Evolutionary conservation across 345 rosid genomes (phyloP), one percentile per base, ranked within the genome.

Genomic region (Triadica sebifera): DNA sequence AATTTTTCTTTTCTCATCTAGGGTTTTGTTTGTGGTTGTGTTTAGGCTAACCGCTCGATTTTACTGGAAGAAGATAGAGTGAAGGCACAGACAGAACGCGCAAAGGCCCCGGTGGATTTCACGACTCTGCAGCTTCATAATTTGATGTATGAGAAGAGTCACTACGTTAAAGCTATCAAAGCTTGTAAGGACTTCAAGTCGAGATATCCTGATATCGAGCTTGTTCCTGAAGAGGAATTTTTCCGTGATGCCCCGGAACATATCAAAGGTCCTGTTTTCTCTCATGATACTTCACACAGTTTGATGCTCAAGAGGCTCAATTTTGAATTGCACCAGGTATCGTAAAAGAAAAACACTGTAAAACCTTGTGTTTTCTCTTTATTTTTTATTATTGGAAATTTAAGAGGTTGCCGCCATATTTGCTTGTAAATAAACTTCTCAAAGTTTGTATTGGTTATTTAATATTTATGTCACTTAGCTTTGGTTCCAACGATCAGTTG

Each of bases 61-160:
- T 81, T 93, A 76, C 74, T 78, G 56, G 93, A 91, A 78, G 98
- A 95, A 82, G 98, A 91, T 67, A 83, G 79, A 58, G 88, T 81
- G 73, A 95, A 89, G 69, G 78, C 86, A 29, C 96, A 90, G 75
- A 93, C 87, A 12, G 98, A 91, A 63, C 82, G 81, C 15, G 88
- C 91, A 7, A 93, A 93, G 77, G 89, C 92, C 24, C 92, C 97
- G 0, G 85, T 93, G 62, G 97, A 95, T 71, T 86, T 86, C 67
- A 89, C 97, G 68, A 84, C 97, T 1, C 69, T 95, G 81, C 89
- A 90, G 86, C 90, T 90, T 39, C 96, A 93, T 60, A 95, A 87
- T 80, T 82, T 93, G 75, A 90, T 89, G 94, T 95, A 95, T 62
- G 99, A 95, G 92, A 95, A 91, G 85, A 88, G 89, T 47, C 94